A percentile compares a stretch with the other conserved stretches of the same genome.
phyloP scores from a whole-genome alignment of 2,329 filamentous ascomycete genomes.

The Botrytis porri region DNA sequence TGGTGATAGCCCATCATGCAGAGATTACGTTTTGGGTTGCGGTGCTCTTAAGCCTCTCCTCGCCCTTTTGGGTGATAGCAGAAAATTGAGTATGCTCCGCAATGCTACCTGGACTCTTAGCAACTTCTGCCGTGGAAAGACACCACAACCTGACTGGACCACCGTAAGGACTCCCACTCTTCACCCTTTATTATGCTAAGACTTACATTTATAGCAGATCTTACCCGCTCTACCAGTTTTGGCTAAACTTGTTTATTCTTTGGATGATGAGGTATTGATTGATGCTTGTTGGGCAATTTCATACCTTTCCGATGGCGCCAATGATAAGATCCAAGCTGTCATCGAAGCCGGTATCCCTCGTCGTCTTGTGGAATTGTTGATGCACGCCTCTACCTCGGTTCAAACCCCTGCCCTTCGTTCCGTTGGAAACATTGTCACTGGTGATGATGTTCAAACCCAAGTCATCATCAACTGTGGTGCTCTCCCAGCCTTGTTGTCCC shows the following conservation, averaged over 20 bases:
- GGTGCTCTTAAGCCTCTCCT: conserved; percentile 90
- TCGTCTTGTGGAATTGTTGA: conserved; percentile 91
- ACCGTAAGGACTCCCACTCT: conserved; percentile 61
- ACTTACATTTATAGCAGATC: conserved; percentile 59
- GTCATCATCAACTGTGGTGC: conserved; percentile 99
- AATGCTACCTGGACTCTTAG: conserved; percentile 99
- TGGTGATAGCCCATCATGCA: conserved; percentile 94
- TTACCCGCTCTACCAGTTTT: conserved; percentile 90
- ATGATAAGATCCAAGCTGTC: conserved; percentile 98
- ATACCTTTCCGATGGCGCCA: conserved; percentile 94
- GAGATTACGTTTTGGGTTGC: conserved; percentile 90
- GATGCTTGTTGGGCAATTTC: conserved; percentile 99
- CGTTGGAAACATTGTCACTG: conserved; percentile 97
- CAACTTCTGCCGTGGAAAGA: conserved; percentile 99
- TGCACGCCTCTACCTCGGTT: conserved; percentile 97
- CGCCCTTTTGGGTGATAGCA: conserved; percentile 88
- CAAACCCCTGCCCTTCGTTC: conserved; percentile 96
- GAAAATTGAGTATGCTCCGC: conserved; percentile 97
- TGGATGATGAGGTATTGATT: conserved; percentile 97
- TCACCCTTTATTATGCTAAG: conserved; percentile 25
- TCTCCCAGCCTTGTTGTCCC: conserved; percentile 84
- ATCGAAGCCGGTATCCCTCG: conserved; percentile 98
- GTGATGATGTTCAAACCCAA: conserved; percentile 97
- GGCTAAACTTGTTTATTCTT: conserved; percentile 94
- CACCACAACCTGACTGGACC: conserved; percentile 95